Base-by-base conservation (phyloP, 1,284 basidiomycete species). In the Irpex sp. region DNA sequence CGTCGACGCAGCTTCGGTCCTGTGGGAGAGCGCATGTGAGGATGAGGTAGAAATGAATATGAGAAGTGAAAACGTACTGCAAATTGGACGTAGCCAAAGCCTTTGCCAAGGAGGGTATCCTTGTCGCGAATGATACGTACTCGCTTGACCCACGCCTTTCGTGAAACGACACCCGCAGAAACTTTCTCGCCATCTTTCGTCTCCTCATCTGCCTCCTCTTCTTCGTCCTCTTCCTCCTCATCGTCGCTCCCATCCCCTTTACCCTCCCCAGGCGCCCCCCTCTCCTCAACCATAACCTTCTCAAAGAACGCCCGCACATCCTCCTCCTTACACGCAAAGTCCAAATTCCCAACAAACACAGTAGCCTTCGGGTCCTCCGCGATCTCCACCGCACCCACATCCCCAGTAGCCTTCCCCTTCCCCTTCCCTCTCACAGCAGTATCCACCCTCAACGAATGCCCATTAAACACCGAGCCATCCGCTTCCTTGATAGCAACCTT, bases 51-150 rank as follows among this genome's bases (percentile, higher is more conserved):
- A 23, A 28, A 35, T 58, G 57, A 62, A 10, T 35, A 14, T 19
- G 19, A 18, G 21, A 45, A 18, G 58, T 56, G 28, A 48, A 53
- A 4, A 54, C n/a, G 14, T 72, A 94, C 95, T 58, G 79, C 72
- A 67, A 98, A 94, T 67, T 94, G 88, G 8, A 98, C 88, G 72
- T 98, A 98, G 9, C 90, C 96, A 71, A 99, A 96, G 1, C 96
- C 96, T 77, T 98, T 98, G n/a, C 96, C 96, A 39, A 98, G 83
- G 67, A 96, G 95, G 0, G 94, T 97, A 61, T 94, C 94, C 67
- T 86, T 86, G 75, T 99, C 96, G 53, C 94, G 84, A 53, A 99
- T 82, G 63, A 98, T 86, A 37, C 96, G 85, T 8, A 98, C 94
- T 33, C 84, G 85, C 6, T 85, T 85, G 5, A 98, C 95, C 90